Conservation (phyloP, 345 rosid genomes). For the Pugionium dolabratum region DNA sequence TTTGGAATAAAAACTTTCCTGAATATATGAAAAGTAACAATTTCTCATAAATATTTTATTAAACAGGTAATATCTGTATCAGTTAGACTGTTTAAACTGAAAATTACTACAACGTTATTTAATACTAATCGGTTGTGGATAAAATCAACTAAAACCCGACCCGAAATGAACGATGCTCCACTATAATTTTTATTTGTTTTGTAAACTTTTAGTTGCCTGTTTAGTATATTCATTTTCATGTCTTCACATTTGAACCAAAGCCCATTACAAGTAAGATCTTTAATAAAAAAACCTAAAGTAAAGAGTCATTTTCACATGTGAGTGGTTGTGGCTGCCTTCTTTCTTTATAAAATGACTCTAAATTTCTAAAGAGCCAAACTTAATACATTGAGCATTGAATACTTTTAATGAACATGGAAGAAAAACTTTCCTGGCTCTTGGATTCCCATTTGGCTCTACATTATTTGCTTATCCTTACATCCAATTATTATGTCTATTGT, state of each 20-base stretch:
- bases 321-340: slow-evolving; percentile 36
- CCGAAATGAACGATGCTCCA: not conserved
- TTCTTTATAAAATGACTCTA: slow-evolving; percentile 35
- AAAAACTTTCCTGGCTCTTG: slow-evolving; percentile 32
- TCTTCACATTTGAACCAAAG: slow-evolving; percentile 9
- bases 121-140: too few relatives aligned
- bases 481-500: slow-evolving; percentile 26
- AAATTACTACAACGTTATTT: too few relatives aligned
- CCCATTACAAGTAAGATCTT: slow-evolving; percentile 17
- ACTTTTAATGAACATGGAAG: not conserved
- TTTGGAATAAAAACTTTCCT: too few relatives aligned
- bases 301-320: slow-evolving; percentile 36
- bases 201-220: not conserved
- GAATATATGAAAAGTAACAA: too few relatives aligned
- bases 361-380: slow-evolving; percentile 43
- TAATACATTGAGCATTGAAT: slow-evolving; percentile 23
- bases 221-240: not conserved
- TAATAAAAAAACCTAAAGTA: slow-evolving; percentile 14
- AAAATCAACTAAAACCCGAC: too few relatives aligned
- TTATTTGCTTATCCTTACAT: slow-evolving; percentile 24
- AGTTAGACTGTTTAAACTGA: too few relatives aligned
- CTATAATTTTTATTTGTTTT: not conserved
- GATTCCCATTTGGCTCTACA: slow-evolving; percentile 36
- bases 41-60: too few relatives aligned
- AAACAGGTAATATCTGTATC: too few relatives aligned